phyloP scores from a whole-genome alignment of 768 basidiomycete genomes.

The Termitomyces sp. region DNA sequence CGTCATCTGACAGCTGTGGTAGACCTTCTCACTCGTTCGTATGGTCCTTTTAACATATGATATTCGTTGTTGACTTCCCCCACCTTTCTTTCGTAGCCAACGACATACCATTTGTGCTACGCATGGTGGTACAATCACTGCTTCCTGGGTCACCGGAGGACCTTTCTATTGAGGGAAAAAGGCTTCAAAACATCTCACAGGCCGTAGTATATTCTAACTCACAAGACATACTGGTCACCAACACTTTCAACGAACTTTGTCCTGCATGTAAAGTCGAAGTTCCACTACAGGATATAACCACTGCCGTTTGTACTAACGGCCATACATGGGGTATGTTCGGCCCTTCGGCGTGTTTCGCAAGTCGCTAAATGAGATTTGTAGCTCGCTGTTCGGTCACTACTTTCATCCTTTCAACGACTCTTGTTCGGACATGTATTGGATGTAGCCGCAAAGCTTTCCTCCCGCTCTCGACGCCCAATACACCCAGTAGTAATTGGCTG shows the following conservation, averaged over 20 bases:
- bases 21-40: conserved; percentile 41
- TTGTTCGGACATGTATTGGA: conserved; percentile 76
- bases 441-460: conserved; percentile 79
- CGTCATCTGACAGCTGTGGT: conserved; percentile 51
- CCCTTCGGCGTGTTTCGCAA: not conserved
- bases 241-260: conserved; percentile 57
- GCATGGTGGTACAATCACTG: conserved; percentile 56
- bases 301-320: conserved; percentile 64
- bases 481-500: conserved; percentile 36
- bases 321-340: conserved; percentile 68
- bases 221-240: conserved; percentile 27
- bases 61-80: not conserved
- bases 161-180: conserved; percentile 30
- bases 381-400: conserved; percentile 81
- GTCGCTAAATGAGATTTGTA: conserved; percentile 27
- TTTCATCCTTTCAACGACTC: conserved; percentile 74
- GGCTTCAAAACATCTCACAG: conserved; percentile 25
- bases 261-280: conserved; percentile 69
- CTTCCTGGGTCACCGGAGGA: conserved; percentile 45
- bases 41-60: not conserved
- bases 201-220: conserved; percentile 19
- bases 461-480: conserved; percentile 39
- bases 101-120: conserved; percentile 63
- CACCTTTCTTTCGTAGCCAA: conserved; percentile 32
- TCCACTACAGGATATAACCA: conserved; percentile 53